A percentile compares a stretch with the other conserved stretches of the same genome.
These are phyloP conservation scores for Eutypa lata DNA, from an alignment of 2,329 filamentous ascomycete species.

Conservation along the genomic window DNA sequence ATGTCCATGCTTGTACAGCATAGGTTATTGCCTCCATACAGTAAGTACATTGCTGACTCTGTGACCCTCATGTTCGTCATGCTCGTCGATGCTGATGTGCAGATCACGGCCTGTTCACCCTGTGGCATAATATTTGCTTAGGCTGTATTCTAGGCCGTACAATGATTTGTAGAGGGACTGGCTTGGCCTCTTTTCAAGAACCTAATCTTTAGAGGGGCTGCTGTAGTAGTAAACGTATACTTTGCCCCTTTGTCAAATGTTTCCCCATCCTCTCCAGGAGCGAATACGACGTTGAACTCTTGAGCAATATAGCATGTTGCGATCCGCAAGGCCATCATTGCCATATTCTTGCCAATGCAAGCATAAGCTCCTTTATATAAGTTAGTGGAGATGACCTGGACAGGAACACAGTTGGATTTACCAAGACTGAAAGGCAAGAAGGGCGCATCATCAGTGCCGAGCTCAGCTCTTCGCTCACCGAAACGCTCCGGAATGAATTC, in stretches of 20 bases:
- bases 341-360: slow-evolving; percentile 21
- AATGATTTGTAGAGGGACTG: too few relatives aligned
- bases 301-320: slow-evolving; percentile 11
- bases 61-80: too few relatives aligned
- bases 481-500: slow-evolving; percentile 23
- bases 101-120: too few relatives aligned
- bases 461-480: slow-evolving; percentile 14
- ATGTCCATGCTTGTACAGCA: too few relatives aligned
- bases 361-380: slow-evolving; percentile 8
- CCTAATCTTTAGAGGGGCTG: slow-evolving; percentile 10
- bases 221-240: slow-evolving; percentile 15
- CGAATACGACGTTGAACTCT: slow-evolving; percentile 18
- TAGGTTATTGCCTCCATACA: too few relatives aligned
- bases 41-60: too few relatives aligned
- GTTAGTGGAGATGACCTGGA: not conserved
- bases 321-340: slow-evolving; percentile 15
- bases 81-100: too few relatives aligned
- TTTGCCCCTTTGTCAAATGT: slow-evolving; percentile 14
- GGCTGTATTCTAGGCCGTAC: too few relatives aligned
- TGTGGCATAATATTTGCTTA: too few relatives aligned
- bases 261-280: slow-evolving; percentile 17
- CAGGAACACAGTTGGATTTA: not conserved
- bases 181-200: slow-evolving; percentile 4
- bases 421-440: slow-evolving; percentile 21
- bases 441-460: slow-evolving; percentile 17